Conservation (phyloP, 2,329 filamentous ascomycete species). For the Cladosporium oxysporum region DNA sequence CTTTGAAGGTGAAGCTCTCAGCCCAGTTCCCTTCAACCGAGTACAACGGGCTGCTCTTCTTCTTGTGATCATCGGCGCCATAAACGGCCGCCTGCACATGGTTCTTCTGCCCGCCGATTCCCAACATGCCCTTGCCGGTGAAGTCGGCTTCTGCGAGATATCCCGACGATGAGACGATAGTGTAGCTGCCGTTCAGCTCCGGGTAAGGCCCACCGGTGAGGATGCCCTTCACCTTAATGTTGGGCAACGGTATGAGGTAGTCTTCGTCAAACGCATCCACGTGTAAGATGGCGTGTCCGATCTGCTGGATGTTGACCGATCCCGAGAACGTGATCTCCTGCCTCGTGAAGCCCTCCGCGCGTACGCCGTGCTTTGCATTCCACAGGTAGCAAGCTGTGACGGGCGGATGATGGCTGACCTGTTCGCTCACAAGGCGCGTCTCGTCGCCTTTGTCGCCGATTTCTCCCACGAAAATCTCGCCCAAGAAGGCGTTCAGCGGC, state of each 20-base stretch:
- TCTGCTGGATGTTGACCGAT: constrained; percentile 49
- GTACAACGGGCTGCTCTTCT: constrained; percentile 39
- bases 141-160: constrained; percentile 48
- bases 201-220: constrained; percentile 47
- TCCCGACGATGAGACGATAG: constrained; percentile 45
- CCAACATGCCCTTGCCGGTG: constrained; percentile 44
- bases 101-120: constrained; percentile 45
- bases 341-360: constrained; percentile 49
- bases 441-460: constrained; percentile 40
- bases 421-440: constrained; percentile 46
- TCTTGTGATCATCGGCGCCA: constrained; percentile 30
- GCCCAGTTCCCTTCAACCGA: constrained; percentile 47
- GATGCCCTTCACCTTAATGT: constrained; percentile 49
- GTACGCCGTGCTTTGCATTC: constrained; percentile 46
- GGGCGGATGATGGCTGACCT: constrained; percentile 51
- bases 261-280: constrained; percentile 48
- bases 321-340: constrained; percentile 51
- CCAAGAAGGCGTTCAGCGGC: constrained; percentile 53
- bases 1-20: constrained; percentile 41
- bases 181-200: constrained; percentile 45
- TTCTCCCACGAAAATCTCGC: constrained; percentile 49
- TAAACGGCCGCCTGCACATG: constrained; percentile 43
- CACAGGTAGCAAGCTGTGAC: constrained; percentile 51
- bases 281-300: constrained; percentile 48
- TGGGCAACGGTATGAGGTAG: constrained; percentile 48